Evolutionary conservation across 768 basidiomycete species (phyloP).

Genomic region (Auricularia sp.): DNA sequence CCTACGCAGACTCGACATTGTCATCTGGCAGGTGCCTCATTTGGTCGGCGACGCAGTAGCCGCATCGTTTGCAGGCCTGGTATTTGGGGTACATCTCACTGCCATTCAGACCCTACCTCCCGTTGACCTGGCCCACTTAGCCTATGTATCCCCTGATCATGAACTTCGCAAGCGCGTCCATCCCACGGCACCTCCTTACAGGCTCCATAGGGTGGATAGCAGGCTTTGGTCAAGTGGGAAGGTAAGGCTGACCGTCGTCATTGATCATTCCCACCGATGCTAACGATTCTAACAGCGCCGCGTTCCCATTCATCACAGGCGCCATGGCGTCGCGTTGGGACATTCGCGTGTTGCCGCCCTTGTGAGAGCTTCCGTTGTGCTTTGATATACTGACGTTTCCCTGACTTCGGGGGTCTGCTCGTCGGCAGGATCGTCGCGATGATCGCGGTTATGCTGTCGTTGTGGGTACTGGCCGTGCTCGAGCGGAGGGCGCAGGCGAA

Average conservation of each 20-base stretch:
- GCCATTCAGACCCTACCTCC: slow-evolving; percentile 29
- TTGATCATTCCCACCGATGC: no score
- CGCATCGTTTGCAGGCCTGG: slow-evolving; percentile 42
- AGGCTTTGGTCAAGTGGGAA: slow-evolving; percentile 11
- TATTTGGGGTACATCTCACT: slow-evolving; percentile 37
- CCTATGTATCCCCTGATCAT: slow-evolving; percentile 49
- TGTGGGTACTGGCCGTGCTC: slow-evolving; percentile 36
- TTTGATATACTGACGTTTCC: no score
- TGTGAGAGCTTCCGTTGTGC: slow-evolving; percentile 29
- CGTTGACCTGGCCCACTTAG: neutral
- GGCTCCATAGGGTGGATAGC: slow-evolving; percentile 36
- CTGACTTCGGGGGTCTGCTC: no score
- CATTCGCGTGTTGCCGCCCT: slow-evolving; percentile 49
- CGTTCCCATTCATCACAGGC: slow-evolving; percentile 55
- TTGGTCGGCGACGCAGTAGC: slow-evolving; percentile 44
- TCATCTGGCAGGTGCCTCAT: slow-evolving; percentile 47
- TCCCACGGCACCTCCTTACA: slow-evolving; percentile 61
- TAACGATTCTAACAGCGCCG: slow-evolving; percentile 38
- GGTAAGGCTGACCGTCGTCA: slow-evolving; percentile 38
- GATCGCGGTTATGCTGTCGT: slow-evolving; percentile 47
- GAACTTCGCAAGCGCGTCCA: slow-evolving; percentile 55
- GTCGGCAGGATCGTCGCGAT: slow-evolving; percentile 41
- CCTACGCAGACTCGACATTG: slow-evolving; percentile 35
- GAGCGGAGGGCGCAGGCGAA: neutral
- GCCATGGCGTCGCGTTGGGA: slow-evolving; percentile 53